phyloP scores from a whole-genome alignment of 73 alveolate species.

The Symbiodinium pilosum region DNA sequence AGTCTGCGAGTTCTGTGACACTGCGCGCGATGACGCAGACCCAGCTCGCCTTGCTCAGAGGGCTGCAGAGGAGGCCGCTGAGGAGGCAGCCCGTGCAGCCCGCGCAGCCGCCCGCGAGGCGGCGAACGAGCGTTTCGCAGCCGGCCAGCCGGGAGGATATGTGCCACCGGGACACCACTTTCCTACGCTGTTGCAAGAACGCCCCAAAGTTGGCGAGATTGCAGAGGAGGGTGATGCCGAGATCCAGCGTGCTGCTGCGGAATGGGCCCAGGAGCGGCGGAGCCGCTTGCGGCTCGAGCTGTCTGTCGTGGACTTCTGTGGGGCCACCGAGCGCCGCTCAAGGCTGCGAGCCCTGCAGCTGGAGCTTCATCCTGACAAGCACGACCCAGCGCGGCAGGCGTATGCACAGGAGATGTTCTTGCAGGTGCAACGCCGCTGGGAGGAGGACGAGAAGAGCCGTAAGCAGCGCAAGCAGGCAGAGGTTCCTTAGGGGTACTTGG shows the following conservation, averaged over 20 bases:
- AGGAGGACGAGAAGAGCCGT: slow-evolving; percentile 63
- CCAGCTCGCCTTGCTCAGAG: background rate
- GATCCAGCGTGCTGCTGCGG: background rate
- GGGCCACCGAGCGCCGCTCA: slow-evolving; percentile 16
- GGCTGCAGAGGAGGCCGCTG: background rate
- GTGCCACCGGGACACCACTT: background rate
- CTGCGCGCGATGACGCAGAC: slow-evolving; percentile 57
- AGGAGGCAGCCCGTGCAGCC: background rate
- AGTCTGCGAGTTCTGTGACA: slow-evolving; percentile 63
- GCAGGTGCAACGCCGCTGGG: slow-evolving; percentile 79
- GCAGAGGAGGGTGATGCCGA: background rate
- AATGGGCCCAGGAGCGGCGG: background rate
- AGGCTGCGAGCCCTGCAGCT: slow-evolving; percentile 72
- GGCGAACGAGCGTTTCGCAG: background rate
- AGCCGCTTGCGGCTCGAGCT: slow-evolving; percentile 2
- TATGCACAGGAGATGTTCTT: slow-evolving; percentile 66
- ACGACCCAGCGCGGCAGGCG: slow-evolving; percentile 21
- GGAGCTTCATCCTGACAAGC: slow-evolving; percentile 83
- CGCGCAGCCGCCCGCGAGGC: background rate
- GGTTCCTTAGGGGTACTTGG: too few species aligned
- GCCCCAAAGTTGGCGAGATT: background rate
- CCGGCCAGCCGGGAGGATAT: background rate
- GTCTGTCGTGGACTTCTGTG: slow-evolving; percentile 25
- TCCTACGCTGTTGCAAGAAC: background rate
- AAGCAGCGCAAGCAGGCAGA: slow-evolving; percentile 54